Conservation (phyloP, 768 basidiomycete species). For the Suillus subluteus region DNA sequence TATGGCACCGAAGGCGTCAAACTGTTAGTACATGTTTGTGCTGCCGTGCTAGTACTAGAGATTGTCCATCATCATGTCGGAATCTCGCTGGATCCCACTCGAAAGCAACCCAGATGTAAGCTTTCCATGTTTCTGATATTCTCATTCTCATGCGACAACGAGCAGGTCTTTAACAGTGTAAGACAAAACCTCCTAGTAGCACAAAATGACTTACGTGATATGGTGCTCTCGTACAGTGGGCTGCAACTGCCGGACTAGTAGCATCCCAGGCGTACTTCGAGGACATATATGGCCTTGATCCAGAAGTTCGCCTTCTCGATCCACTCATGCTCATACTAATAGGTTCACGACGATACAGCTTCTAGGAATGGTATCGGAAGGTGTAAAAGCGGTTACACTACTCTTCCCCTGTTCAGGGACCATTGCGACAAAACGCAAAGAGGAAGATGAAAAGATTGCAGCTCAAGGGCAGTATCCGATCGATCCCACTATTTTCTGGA, state of each 20-base stretch:
- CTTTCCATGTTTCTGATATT: background rate
- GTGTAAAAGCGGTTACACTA: conserved; percentile 82
- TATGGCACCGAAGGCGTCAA: background rate
- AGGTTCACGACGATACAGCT: conserved; percentile 38
- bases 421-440: conserved; percentile 51
- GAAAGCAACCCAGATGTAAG: conserved; percentile 72
- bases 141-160: conserved; percentile 13
- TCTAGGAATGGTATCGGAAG: conserved; percentile 67
- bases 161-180: conserved; percentile 37
- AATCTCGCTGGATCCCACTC: conserved; percentile 71
- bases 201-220: background rate
- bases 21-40: background rate
- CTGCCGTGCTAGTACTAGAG: conserved; percentile 6
- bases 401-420: conserved; percentile 75
- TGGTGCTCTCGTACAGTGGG: conserved; percentile 52
- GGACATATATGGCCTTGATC: conserved; percentile 77
- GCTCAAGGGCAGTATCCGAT: conserved; percentile 49
- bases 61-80: conserved; percentile 21
- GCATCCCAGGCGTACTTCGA: conserved; percentile 54
- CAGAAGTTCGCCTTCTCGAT: conserved; percentile 47
- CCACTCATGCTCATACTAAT: background rate
- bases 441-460: conserved; percentile 62
- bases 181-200: conserved; percentile 11
- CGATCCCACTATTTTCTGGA: conserved; percentile 76
- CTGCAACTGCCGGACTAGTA: conserved; percentile 66